Evolutionary conservation across 2,329 filamentous ascomycete species (phyloP).

Genomic region (Aaosphaeria arxii): DNA sequence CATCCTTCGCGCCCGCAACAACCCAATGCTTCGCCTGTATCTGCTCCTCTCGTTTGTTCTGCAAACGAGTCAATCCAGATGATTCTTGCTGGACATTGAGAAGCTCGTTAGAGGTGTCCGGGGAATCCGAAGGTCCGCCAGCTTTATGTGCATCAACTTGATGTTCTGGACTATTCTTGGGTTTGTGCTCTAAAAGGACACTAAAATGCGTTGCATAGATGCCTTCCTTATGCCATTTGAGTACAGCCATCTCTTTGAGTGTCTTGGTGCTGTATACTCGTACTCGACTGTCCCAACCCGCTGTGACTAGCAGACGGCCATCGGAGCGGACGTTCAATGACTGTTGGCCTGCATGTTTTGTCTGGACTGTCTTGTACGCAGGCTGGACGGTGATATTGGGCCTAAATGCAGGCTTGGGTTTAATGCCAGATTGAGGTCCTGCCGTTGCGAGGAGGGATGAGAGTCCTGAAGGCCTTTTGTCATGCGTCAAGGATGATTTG

Average conservation of each 20-base stretch:
- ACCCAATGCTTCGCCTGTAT: constrained; percentile 80
- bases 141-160: too few relatives aligned
- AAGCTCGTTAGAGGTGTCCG: not conserved
- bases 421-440: constrained; percentile 5
- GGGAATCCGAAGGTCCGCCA: not conserved
- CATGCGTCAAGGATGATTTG: not conserved
- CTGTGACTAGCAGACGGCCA: constrained; percentile 79
- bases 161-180: too few relatives aligned
- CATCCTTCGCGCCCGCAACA: constrained; percentile 88
- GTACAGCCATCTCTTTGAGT: constrained; percentile 81
- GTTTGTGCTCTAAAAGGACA: constrained; percentile 22
- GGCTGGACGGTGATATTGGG: constrained; percentile 37
- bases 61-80: constrained; percentile 17
- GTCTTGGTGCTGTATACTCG: constrained; percentile 79
- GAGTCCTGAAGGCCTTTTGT: constrained; percentile 9
- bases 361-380: constrained; percentile 61
- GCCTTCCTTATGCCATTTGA: constrained; percentile 91
- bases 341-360: constrained; percentile 89
- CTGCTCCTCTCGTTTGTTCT: constrained; percentile 44
- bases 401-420: constrained; percentile 4
- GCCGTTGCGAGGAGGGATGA: constrained; percentile 22
- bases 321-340: constrained; percentile 74
- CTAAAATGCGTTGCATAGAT: constrained; percentile 80
- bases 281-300: constrained; percentile 83
- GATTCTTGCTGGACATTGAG: too few relatives aligned